Percentiles rank a stretch among this genome's conserved stretches.
These are phyloP conservation scores for Dimocarpus longan DNA, from an alignment of 345 rosid genomes.

Conservation along the genomic window DNA sequence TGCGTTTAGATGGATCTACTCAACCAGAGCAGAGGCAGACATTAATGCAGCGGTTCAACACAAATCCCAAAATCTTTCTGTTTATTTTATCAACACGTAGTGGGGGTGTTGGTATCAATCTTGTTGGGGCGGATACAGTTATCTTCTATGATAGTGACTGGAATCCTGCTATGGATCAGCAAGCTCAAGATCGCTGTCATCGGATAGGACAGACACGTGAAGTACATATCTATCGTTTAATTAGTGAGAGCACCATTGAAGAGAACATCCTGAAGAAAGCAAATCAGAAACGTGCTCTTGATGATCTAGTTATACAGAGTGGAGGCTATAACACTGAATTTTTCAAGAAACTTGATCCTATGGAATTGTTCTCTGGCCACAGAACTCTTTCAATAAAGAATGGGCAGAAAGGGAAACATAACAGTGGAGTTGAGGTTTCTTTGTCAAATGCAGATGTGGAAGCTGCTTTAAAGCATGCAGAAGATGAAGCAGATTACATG, in stretches of 20 bases:
- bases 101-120: slow-evolving; percentile 99
- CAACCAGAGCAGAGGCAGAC: slow-evolving; percentile 99
- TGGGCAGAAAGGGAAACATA: slow-evolving; percentile 54
- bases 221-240: slow-evolving; percentile 93
- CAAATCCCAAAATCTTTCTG: slow-evolving; percentile 95
- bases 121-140: slow-evolving; percentile 99
- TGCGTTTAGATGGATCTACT: slow-evolving; percentile 99
- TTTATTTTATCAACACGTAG: slow-evolving; percentile 98
- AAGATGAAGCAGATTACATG: slow-evolving; percentile 99
- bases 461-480: slow-evolving; percentile 94
- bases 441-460: slow-evolving; percentile 93
- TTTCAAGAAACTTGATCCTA: slow-evolving; percentile 98
- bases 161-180: slow-evolving; percentile 99
- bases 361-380: slow-evolving; percentile 94
- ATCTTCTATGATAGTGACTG: slow-evolving; percentile 99
- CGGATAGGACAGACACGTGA: slow-evolving; percentile 99
- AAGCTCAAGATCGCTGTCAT: slow-evolving; percentile 99
- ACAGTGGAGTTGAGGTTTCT: slow-evolving; percentile 54
- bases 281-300: slow-evolving; percentile 98
- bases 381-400: slow-evolving; percentile 56
- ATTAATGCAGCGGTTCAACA: slow-evolving; percentile 98
- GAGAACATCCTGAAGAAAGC: slow-evolving; percentile 99
- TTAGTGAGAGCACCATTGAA: slow-evolving; percentile 98
- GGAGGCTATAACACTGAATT: slow-evolving; percentile 97
- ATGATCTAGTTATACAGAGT: slow-evolving; percentile 95